These are phyloP conservation scores for Zymoseptoria crescenta DNA, from an alignment of 2,329 filamentous ascomycete species.

Conservation along the genomic window DNA sequence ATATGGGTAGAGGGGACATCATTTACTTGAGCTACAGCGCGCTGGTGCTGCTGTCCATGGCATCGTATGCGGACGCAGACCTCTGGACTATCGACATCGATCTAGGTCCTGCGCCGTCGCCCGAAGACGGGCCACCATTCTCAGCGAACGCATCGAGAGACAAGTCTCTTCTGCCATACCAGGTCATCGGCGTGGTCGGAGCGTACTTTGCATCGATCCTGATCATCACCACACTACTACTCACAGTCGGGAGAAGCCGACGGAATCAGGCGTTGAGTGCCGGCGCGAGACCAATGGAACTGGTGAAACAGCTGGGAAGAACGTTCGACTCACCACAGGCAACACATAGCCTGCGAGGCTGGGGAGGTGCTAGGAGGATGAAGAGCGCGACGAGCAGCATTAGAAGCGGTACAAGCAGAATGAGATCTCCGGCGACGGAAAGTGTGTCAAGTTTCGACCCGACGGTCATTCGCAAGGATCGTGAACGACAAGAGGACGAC, in stretches of 20 bases:
- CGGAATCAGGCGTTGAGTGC: constrained; percentile 39
- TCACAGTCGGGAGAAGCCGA: constrained; percentile 39
- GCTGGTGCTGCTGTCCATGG: constrained; percentile 20
- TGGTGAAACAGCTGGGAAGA: constrained; percentile 42
- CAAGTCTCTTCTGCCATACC: constrained; percentile 61
- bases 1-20: constrained; percentile 20
- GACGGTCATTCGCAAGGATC: constrained; percentile 67
- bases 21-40: constrained; percentile 24
- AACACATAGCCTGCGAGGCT: constrained; percentile 18
- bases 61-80: constrained; percentile 9
- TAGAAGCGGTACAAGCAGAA: constrained; percentile 37
- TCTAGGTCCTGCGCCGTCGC: constrained; percentile 50
- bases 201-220: constrained; percentile 73
- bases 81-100: constrained; percentile 43
- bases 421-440: constrained; percentile 38
- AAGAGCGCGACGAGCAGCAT: constrained; percentile 23
- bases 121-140: constrained; percentile 53
- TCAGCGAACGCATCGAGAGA: constrained; percentile 54
- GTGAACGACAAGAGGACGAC: constrained; percentile 67
- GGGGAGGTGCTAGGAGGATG: constrained; percentile 19
- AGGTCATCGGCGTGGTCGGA: constrained; percentile 76
- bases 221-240: constrained; percentile 57
- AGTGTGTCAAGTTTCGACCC: constrained; percentile 64
- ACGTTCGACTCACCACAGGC: neutral
- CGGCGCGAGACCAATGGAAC: constrained; percentile 50